A percentile compares a stretch with the other conserved stretches of the same genome.
These are phyloP conservation scores for Vigna angularis DNA, from an alignment of 306 rosid genomes.

Conservation along the genomic window DNA sequence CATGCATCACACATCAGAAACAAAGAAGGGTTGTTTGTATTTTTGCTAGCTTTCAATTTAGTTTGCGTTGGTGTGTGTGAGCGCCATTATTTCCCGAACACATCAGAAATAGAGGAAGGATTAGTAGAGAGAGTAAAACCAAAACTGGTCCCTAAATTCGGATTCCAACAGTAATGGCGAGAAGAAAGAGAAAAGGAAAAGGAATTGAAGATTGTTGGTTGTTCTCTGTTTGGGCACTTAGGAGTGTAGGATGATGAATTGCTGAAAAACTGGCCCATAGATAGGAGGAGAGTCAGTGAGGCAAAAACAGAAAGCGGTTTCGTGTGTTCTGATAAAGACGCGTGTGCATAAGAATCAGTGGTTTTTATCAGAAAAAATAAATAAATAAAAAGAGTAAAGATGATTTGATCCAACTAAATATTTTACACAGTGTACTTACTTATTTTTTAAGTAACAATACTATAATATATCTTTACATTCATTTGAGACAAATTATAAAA, in stretches of 20 bases:
- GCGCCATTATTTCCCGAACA: not conserved
- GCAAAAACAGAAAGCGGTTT: conserved; percentile 18
- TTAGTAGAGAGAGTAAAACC: conserved; percentile 1
- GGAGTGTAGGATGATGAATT: conserved; percentile 22
- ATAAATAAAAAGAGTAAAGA: too few relatives aligned
- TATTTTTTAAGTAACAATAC: too few relatives aligned
- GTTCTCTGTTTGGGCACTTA: conserved; percentile 34
- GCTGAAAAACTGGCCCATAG: conserved; percentile 24
- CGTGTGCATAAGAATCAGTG: conserved; percentile 58
- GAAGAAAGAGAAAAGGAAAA: not conserved
- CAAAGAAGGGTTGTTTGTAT: conserved; percentile 44
- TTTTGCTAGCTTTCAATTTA: conserved; percentile 42
- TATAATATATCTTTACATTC: too few relatives aligned
- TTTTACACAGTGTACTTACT: too few relatives aligned
- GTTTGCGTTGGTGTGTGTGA: not conserved
- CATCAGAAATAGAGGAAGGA: not conserved
- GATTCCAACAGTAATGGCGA: not conserved
- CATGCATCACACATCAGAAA: conserved; percentile 49
- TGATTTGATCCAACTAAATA: too few relatives aligned
- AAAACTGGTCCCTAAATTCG: conserved; percentile 40
- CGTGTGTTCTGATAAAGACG: conserved; percentile 48
- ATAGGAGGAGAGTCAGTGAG: not conserved
- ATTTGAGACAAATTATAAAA: too few relatives aligned
- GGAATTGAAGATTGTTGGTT: not conserved
- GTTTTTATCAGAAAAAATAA: conserved; percentile 35